Base-by-base conservation (phyloP, 495 filamentous ascomycete species). In the Extremus antarcticus region DNA sequence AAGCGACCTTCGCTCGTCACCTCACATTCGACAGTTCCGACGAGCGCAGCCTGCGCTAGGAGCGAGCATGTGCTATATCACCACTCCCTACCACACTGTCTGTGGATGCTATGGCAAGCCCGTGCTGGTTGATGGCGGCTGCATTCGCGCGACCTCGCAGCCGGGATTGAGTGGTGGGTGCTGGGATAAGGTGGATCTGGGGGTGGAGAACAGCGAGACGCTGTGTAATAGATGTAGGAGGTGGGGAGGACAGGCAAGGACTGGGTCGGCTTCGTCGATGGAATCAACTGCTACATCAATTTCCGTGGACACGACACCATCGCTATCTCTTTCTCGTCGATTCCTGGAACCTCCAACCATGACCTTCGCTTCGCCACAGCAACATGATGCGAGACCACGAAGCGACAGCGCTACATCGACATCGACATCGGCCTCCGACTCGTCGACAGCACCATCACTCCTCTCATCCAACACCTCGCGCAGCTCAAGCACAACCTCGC, bases 31-130 rank as follows among this genome's bases (percentile, higher is more conserved):
- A 24, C 29, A 19, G 43, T 23, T 39, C n/a, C n/a, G n/a, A 25
- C 29, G 50, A 25, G 3, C 13, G n/a, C 21, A 32, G 4, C 38
- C 39, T 46, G 22, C 40, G 22, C 51, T 29, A 21, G 51, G 29
- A 45, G 43, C 32, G 19, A 35, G 29, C 15, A 58, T 58, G 56
- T 58, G 56, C 56, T 25, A 35, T 23, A 58, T n/a, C 19, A 13
- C 20, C 25, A 53, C 49, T 15, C 50, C 39, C 24, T 58, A 53
- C 56, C 40, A 48, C 32, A 20, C 50, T n/a, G 2, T 15, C 50
- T 58, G 56, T 41, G 19, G 20, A 40, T 43, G 35, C 56, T 58
- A 23, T 19, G 47, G 38, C 39, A 45, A 43, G 40, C 11, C 49
- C 7, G 25, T 10, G 1, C 21, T 58, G 17, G 8, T 19, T 15